Evolutionary conservation across 257 asterid species (phyloP), one percentile per base, ranked within the genome.

Genomic region (Solanum lignicaule): DNA sequence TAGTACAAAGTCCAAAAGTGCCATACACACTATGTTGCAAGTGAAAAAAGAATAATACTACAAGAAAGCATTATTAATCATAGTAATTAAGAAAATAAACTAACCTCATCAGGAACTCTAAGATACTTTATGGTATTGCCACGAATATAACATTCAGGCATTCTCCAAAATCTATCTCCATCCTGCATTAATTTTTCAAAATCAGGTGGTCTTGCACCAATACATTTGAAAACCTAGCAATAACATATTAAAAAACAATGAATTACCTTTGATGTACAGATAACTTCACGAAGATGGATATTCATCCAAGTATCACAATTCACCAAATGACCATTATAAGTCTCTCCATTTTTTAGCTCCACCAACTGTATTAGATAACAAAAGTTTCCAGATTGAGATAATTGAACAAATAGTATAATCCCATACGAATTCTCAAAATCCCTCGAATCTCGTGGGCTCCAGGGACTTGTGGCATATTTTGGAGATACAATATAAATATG

Each of bases 251-350:
- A 43, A 6, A 36, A 71, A 21, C 29, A 55, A 58, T 11, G 31
- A 62, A 52, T 68, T 88, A 96, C 99, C 99, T 96, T 96, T n/a
- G 99, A 96, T 52, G 99, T 96, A 87, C 99, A 95, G 86, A 96
- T 96, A 90, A 96, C 99, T 93, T 96, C 99, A 55, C 99, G 99
- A 32, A 96, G 98, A 93, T 95, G 99, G 91, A 96, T 96, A 91
- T 96, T 96, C 99, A 96, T 96, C 99, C 99, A 96, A 58, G 99
- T 96, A 86, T 96, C 99, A 75, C 98, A 96, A 91, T 96, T 95
- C 74, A 96, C 99, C 93, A 96, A 88, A 92, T 96, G 99, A 62
- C 98, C 99, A 5, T 96, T 96, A 93, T 95, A 96, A 11, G 99
- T 96, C 90, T 96, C 99, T 86, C 99, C 99, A 89, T 96, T 96